Percentiles rank a stretch among this genome's conserved stretches.
Evolutionary conservation across 805 yeast species (phyloP).

Genomic region (Cyberlindnera americana): DNA sequence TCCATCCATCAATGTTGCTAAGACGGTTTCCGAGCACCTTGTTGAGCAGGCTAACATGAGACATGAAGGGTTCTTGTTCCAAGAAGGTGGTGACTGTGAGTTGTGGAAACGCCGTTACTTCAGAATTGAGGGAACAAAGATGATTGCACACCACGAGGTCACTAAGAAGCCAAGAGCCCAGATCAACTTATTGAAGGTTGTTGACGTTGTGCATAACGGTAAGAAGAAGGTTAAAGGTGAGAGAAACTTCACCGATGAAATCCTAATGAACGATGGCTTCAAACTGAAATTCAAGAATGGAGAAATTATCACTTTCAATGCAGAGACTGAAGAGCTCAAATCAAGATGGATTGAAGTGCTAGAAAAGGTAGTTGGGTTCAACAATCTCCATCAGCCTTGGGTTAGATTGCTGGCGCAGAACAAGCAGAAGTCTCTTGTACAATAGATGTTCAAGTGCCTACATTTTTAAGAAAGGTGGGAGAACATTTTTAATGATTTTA

Average conservation of each 20-base stretch:
- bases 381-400: slow-evolving; percentile 62
- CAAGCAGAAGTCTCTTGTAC: slow-evolving; percentile 1
- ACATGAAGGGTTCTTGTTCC: slow-evolving; percentile 72
- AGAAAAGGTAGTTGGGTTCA: slow-evolving; percentile 52
- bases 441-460: not conserved
- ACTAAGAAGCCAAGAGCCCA: slow-evolving; percentile 68
- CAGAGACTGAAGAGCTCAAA: slow-evolving; percentile 63
- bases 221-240: slow-evolving; percentile 27
- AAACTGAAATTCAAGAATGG: slow-evolving; percentile 73
- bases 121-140: slow-evolving; percentile 63
- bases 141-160: slow-evolving; percentile 73
- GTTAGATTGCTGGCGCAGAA: slow-evolving; percentile 39
- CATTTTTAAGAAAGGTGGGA: too few species aligned
- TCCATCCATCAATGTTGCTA: slow-evolving; percentile 57
- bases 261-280: slow-evolving; percentile 69
- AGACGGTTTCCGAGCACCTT: slow-evolving; percentile 38
- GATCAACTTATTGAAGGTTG: slow-evolving; percentile 70
- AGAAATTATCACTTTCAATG: slow-evolving; percentile 81
- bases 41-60: slow-evolving; percentile 31
- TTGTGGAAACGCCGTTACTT: slow-evolving; percentile 70
- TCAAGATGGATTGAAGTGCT: slow-evolving; percentile 61
- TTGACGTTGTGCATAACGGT: slow-evolving; percentile 34
- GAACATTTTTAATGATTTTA: slow-evolving; percentile 5
- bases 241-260: slow-evolving; percentile 70
- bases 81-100: slow-evolving; percentile 88